Conservation (phyloP, 139 green algal genomes). For the Picochlorum costavermella region DNA sequence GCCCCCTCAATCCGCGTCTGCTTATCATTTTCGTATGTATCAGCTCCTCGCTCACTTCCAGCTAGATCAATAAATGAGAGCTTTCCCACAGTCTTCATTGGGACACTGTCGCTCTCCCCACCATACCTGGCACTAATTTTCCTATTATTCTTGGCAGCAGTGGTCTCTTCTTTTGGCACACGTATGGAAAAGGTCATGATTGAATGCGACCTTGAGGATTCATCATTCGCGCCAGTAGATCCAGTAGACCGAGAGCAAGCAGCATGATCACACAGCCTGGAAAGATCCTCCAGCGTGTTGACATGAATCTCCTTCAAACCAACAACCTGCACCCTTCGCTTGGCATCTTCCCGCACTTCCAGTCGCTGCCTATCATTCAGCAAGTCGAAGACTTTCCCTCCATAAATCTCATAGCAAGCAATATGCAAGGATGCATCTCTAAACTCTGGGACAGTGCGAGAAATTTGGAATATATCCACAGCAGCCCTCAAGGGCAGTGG, state of each 20-base stretch:
- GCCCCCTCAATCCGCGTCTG: conserved; percentile 82
- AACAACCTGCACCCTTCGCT: conserved; percentile 76
- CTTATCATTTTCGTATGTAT: conserved; percentile 93
- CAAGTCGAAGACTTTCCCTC: conserved; percentile 94
- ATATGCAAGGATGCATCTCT: conserved; percentile 23
- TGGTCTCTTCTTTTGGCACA: conserved; percentile 5
- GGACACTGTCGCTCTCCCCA: neutral
- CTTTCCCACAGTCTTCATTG: conserved; percentile 60
- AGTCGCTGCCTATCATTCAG: conserved; percentile 86
- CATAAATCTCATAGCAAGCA: conserved; percentile 95
- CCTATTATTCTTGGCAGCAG: neutral
- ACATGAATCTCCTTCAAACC: conserved; percentile 64
- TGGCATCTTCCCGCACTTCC: conserved; percentile 86
- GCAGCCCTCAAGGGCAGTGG: conserved; percentile 84
- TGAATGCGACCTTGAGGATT: conserved; percentile 90
- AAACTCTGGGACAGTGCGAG: conserved; percentile 33
- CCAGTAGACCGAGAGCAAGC: conserved; percentile 68
- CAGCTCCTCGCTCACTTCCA: conserved; percentile 91
- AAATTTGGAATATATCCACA: conserved; percentile 77
- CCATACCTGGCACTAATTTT: neutral
- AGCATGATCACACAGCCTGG: conserved; percentile 72
- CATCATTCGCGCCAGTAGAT: conserved; percentile 89
- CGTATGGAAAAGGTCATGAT: conserved; percentile 70
- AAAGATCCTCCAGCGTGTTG: conserved; percentile 23
- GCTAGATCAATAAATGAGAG: conserved; percentile 98